phyloP scores from a whole-genome alignment of 1,139 yeast species.

The Suhomyces chickasaworum region DNA sequence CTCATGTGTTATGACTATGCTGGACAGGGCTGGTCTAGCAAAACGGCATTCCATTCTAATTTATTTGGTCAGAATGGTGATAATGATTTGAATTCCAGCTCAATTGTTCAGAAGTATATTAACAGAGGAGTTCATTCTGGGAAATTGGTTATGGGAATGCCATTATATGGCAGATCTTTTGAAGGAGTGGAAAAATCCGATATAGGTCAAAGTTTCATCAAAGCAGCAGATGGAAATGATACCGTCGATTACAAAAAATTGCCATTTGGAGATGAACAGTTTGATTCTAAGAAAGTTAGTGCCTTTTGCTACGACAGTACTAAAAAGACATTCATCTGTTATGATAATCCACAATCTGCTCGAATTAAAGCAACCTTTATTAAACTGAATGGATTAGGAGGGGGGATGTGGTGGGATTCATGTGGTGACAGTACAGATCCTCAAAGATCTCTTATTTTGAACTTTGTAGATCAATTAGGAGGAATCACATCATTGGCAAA shows the following conservation, averaged over 20 bases:
- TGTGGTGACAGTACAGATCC: slow-evolving; percentile 57
- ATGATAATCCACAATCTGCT: slow-evolving; percentile 64
- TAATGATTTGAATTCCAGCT: slow-evolving; percentile 49
- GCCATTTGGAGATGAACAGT: slow-evolving; percentile 49
- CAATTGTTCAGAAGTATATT: slow-evolving; percentile 50
- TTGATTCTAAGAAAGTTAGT: slow-evolving; percentile 56
- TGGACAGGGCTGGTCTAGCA: slow-evolving; percentile 69
- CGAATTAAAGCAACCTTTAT: slow-evolving; percentile 63
- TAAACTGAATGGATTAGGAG: slow-evolving; percentile 54
- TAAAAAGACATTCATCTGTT: slow-evolving; percentile 51
- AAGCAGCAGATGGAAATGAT: slow-evolving; percentile 44
- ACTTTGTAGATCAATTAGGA: slow-evolving; percentile 46
- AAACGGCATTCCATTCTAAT: slow-evolving; percentile 70
- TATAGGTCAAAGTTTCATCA: slow-evolving; percentile 46
- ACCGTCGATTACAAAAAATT: slow-evolving; percentile 56
- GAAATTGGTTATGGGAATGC: slow-evolving; percentile 83
- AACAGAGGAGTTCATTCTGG: slow-evolving; percentile 43
- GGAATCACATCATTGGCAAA: slow-evolving; percentile 24
- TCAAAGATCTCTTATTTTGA: slow-evolving; percentile 39
- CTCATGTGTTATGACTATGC: slow-evolving; percentile 88
- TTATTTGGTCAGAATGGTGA: slow-evolving; percentile 50
- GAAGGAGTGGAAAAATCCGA: slow-evolving; percentile 35
- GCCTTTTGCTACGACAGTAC: slow-evolving; percentile 56
- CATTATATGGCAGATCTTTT: slow-evolving; percentile 80
- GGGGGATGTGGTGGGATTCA: slow-evolving; percentile 97